Base-by-base conservation (phyloP, 495 filamentous ascomycete species). In the Diplogelasinospora grovesii region DNA sequence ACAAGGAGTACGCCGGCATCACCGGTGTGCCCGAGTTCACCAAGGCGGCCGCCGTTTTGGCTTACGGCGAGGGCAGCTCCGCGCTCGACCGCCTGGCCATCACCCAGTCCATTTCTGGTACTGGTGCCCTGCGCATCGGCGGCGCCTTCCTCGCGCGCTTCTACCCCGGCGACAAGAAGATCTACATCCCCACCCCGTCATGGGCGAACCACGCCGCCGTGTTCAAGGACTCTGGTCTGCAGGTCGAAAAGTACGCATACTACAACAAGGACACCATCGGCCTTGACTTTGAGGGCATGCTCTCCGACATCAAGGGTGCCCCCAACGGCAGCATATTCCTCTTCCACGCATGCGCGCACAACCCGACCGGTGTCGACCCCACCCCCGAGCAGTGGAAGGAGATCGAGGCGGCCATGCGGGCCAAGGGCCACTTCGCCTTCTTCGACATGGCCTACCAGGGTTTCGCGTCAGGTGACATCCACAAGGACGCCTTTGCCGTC, bases 371-470 rank as follows among this genome's bases (percentile, higher is more conserved):
- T 59, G 84, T 97, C 53, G 92, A 98, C 68, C 92, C 92, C 8
- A 95, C 88, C 24, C 65, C 81, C 44, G 81, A 83, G 55, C 92
- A 98, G 70, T 98, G 92, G 92, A 82, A 79, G 67, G 69, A 86
- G 68, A 95, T 98, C 57, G 84, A 82, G 73, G 72, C 86, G 48
- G 90, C 82, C 43, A 77, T 96, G 55, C 94, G 94, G 79, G 75
- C 78, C 65, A 81, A 85, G 66, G 82, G 75, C 28, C 92, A 97
- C 74, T 95, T 81, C 59, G 78, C 88, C 40, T 95, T 98, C 78
- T 98, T 98, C 70, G 92, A 98, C 67, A 98, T 98, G 92, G 92
- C 92, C 45, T 98, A 98, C 76, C 90, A 98, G 70, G 92, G 92
- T 48, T 98, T 98, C 56, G 92, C 92, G 37, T 88, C 82, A 47